Conservation (phyloP, 2,329 filamentous ascomycete genomes). For the Lasiodiplodia hormozganensis region DNA sequence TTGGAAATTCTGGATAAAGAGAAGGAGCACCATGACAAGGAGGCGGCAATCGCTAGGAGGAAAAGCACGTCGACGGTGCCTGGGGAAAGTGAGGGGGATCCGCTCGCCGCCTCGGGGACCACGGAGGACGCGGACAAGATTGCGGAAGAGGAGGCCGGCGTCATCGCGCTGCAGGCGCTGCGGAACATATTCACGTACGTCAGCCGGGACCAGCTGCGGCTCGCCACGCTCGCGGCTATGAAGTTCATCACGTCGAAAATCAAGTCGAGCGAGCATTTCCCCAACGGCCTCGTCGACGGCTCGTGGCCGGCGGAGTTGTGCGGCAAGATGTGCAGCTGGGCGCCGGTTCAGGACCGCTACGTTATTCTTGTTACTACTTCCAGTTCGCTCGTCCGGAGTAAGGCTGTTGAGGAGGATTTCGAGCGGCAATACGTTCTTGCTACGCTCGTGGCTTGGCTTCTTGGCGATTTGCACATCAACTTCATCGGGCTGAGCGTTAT, state of each 20-base stretch:
- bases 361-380: slow-evolving; percentile 83
- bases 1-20: slow-evolving; percentile 71
- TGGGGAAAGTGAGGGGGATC: slow-evolving; percentile 70
- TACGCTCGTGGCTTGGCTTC: slow-evolving; percentile 78
- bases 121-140: slow-evolving; percentile 87
- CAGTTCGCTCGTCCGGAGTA: slow-evolving; percentile 74
- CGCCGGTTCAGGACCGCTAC: slow-evolving; percentile 93
- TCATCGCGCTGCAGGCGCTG: slow-evolving; percentile 84
- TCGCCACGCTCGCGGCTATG: slow-evolving; percentile 75
- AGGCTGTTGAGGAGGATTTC: slow-evolving; percentile 73
- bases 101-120: slow-evolving; percentile 75
- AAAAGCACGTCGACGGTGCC: slow-evolving; percentile 84
- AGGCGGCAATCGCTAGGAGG: slow-evolving; percentile 69
- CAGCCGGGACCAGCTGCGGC: slow-evolving; percentile 80
- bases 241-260: slow-evolving; percentile 67
- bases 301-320: slow-evolving; percentile 87
- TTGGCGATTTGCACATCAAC: slow-evolving; percentile 83
- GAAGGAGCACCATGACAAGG: slow-evolving; percentile 72
- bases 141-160: slow-evolving; percentile 85
- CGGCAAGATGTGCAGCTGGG: slow-evolving; percentile 81
- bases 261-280: slow-evolving; percentile 37
- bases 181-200: slow-evolving; percentile 85
- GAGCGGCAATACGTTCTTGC: slow-evolving; percentile 77
- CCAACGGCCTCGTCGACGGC: slow-evolving; percentile 52
- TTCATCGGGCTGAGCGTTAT: slow-evolving; percentile 95